Percentiles rank a stretch among this genome's conserved stretches.
These are phyloP conservation scores for Quercus aquifolioides DNA, from an alignment of 306 rosid genomes.

Conservation along the genomic window DNA sequence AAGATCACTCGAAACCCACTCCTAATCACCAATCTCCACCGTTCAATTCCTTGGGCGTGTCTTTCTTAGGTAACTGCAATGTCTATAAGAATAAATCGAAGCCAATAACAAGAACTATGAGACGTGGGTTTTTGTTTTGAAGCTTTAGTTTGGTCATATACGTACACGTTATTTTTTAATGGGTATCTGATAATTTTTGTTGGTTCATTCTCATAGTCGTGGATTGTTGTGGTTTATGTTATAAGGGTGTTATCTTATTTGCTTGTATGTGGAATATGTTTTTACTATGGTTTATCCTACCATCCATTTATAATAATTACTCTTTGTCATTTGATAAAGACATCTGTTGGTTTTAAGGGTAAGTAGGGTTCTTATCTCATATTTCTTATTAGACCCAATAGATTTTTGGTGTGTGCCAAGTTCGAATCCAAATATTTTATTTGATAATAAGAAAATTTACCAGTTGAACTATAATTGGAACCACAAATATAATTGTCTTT, in stretches of 20 bases:
- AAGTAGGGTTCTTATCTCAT: no score
- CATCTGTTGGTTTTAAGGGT: no score
- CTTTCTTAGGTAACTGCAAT: constrained; percentile 5
- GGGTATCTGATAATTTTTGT: not conserved
- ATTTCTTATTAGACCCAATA: no score
- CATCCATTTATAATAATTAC: no score
- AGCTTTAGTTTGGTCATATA: not conserved
- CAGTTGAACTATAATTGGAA: no score
- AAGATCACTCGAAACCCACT: not conserved
- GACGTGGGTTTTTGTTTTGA: not conserved
- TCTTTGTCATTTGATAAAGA: no score
- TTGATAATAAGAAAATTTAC: no score
- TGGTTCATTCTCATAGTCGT: not conserved
- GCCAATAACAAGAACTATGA: not conserved
- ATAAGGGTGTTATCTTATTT: not conserved
- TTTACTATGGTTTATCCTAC: not conserved
- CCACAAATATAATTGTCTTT: no score
- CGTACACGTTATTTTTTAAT: not conserved
- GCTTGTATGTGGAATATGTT: not conserved
- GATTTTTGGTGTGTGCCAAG: no score
- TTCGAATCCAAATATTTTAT: no score
- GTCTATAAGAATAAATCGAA: not conserved
- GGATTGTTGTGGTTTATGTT: no score
- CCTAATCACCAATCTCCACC: not conserved
- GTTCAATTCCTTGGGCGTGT: not conserved